A percentile compares a stretch with the other conserved stretches of the same genome.
Evolutionary conservation across 164 flowering plant genomes (phyloP).

Genomic region (Dillenia turbinata): DNA sequence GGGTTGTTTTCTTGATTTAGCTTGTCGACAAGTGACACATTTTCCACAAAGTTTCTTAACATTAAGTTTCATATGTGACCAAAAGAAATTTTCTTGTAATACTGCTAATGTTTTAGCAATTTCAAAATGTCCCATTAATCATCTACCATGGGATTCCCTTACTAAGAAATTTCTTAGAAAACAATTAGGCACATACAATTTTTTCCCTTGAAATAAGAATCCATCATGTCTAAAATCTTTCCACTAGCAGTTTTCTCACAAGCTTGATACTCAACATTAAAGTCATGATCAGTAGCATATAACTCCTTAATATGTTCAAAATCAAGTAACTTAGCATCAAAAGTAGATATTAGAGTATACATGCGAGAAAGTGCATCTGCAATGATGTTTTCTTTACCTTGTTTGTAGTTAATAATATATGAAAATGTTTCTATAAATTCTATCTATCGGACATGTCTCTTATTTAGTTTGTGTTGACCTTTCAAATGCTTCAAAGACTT

Average conservation of each 20-base stretch:
- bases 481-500: too few relatives aligned
- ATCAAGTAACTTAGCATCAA: conserved; percentile 7
- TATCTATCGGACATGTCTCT: too few relatives aligned
- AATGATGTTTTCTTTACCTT: conserved; percentile 13
- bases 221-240: conserved; percentile 10
- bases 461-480: too few relatives aligned
- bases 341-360: conserved; percentile 4
- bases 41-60: too few relatives aligned
- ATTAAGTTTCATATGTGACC: too few relatives aligned
- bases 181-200: conserved; percentile 1
- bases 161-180: conserved; percentile 1
- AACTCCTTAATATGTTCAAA: conserved; percentile 6
- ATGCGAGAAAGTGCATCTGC: conserved; percentile 9
- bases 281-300: conserved; percentile 12
- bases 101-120: too few relatives aligned
- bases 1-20: too few relatives aligned
- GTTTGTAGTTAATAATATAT: neutral
- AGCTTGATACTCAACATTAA: conserved; percentile 1
- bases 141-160: neutral
- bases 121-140: conserved; percentile 8
- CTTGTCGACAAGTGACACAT: too few relatives aligned
- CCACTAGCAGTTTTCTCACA: conserved; percentile 6
- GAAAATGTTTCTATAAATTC: too few relatives aligned
- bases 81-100: too few relatives aligned
- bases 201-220: conserved; percentile 8